A percentile compares a stretch with the other conserved stretches of the same genome.
Evolutionary conservation across 1,284 basidiomycete genomes (phyloP).

Genomic region (Cryptococcus sp.): DNA sequence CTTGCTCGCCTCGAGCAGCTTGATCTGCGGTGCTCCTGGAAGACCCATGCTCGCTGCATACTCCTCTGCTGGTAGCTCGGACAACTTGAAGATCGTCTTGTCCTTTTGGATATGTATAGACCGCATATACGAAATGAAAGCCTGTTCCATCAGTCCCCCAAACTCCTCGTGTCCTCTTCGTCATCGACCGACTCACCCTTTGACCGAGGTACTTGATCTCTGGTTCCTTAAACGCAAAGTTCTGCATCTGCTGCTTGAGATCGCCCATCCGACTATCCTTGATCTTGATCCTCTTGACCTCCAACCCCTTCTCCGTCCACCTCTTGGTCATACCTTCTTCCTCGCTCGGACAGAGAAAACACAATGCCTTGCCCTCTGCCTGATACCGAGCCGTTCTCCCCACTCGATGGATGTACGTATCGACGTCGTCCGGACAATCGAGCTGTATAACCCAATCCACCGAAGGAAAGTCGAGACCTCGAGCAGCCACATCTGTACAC

Average conservation of each 20-base stretch:
- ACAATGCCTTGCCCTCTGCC: constrained; percentile 76
- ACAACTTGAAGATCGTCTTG: constrained; percentile 84
- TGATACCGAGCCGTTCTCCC: constrained; percentile 93
- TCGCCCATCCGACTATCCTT: constrained; percentile 77
- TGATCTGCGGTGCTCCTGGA: constrained; percentile 93
- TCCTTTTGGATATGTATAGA: constrained; percentile 91
- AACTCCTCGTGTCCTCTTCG: too few relatives aligned
- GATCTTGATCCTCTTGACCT: constrained; percentile 80
- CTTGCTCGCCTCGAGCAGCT: constrained; percentile 86
- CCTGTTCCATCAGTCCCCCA: constrained; percentile 55
- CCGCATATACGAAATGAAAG: constrained; percentile 93
- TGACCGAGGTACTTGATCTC: constrained; percentile 98
- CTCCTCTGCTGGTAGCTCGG: constrained; percentile 71
- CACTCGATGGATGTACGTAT: constrained; percentile 96
- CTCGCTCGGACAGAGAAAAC: constrained; percentile 83
- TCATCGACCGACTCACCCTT: constrained; percentile 54
- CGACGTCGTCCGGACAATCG: constrained; percentile 97
- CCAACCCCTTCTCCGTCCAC: constrained; percentile 68
- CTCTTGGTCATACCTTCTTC: constrained; percentile 78
- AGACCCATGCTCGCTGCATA: constrained; percentile 88
- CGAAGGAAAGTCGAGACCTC: constrained; percentile 93
- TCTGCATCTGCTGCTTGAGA: constrained; percentile 84
- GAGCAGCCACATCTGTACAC: constrained; percentile 95
- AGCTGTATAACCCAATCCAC: constrained; percentile 97
- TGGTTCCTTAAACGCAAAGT: constrained; percentile 87